phyloP scores from a whole-genome alignment of 2,329 filamentous ascomycete species.

The Fusarium lyarnte region DNA sequence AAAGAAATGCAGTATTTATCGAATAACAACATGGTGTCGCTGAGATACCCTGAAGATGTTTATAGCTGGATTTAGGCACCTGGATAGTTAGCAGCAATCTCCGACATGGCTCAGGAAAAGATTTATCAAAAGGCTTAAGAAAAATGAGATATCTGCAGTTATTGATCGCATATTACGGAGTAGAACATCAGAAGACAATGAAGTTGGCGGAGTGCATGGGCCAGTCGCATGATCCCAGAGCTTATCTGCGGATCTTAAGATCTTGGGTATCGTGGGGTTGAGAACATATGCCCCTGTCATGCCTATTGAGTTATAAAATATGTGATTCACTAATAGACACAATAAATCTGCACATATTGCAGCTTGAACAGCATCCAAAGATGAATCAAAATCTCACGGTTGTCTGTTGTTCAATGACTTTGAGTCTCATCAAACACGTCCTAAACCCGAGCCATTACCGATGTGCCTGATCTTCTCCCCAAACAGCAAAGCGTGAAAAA shows the following conservation, averaged over 20 bases:
- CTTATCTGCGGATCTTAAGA: neutral
- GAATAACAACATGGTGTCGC: neutral
- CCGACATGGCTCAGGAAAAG: fast-evolving
- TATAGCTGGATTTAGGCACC: fast-evolving
- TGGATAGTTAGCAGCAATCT: neutral
- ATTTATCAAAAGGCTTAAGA: fast-evolving
- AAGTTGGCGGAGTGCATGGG: neutral
- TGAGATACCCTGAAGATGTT: neutral
- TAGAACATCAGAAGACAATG: neutral
- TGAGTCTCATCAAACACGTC: fast-evolving
- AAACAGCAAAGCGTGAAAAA: neutral
- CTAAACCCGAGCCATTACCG: conserved; percentile 8
- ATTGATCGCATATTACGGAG: fast-evolving
- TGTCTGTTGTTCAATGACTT: neutral
- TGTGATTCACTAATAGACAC: fast-evolving
- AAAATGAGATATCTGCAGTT: neutral
- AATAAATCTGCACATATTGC: fast-evolving
- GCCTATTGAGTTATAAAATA: fast-evolving
- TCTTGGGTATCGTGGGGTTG: neutral
- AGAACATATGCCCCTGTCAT: no score
- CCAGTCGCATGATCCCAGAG: neutral
- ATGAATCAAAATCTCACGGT: neutral
- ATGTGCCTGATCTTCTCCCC: neutral
- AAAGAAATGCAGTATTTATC: neutral
- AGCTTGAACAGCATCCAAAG: fast-evolving